Base-by-base conservation (phyloP, 345 rosid species). In the Eucalyptus caleyi region DNA sequence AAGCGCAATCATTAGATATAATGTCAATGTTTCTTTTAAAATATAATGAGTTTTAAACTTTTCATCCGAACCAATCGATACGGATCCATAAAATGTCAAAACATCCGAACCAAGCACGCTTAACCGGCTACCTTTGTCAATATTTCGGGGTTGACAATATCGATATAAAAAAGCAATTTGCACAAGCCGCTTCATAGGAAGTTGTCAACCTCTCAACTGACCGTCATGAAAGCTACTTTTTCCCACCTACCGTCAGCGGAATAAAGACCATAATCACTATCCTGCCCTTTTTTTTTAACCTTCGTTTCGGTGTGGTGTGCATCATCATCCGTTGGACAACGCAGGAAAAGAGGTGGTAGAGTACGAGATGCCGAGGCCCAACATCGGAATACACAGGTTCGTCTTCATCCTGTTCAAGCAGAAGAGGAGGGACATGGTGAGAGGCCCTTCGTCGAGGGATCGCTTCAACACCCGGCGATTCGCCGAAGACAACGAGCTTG, bases 281-380 rank as follows among this genome's bases (percentile, higher is more conserved):
- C 5, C 26, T 53, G 10, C 34, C 11, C 83, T 12, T 19, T 19
- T 34, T 37, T 72, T 37, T 37, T 72, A 5, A 37, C 11, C 83
- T 72, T 72, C 7, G 27, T 37, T 37, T 37, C 45, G 27, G 87
- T 14, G 50, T 85, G 44, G n/a, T 18, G 27, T n/a, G 87, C 26
- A 21, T 50, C 53, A 40, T 30, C 42, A 86, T 23, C 18, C 24
- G 24, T 86, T 30, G 83, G 45, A 37, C 45, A 40, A 72, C 83
- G 34, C 93, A 97, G 99, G 99, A 85, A 95, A 91, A 51, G 99
- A 97, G 88, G 89, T 93, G 88, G 93, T 97, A 92, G 94, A 89
- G 91, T 97, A 97, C 89, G 99, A 97, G 91, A 95, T 94, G 93
- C 98, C 99, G n/a, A 91, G 94, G 94, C 99, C 99, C 51, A 97